Evolutionary conservation across 805 yeast genomes (phyloP), one percentile per base, ranked within the genome.

Genomic region (Metschnikowia hibisci): DNA sequence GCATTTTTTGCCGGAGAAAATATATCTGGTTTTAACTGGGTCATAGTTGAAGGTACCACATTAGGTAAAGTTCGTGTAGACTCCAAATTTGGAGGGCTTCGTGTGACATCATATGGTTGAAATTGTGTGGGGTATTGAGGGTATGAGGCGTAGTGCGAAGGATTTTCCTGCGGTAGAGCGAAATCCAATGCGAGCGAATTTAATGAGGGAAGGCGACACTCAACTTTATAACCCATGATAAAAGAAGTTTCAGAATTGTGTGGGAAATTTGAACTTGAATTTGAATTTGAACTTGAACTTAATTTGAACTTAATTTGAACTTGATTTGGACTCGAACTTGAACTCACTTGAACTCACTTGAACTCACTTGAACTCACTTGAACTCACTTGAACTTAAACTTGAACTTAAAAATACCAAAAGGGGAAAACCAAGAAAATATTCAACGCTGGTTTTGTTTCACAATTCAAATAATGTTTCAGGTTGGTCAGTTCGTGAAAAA

Each of bases 111-210:
- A 35, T 27, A 13, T 3, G 14, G 13, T 4, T 3, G 32, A 22
- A 26, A 14, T n/a, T 26, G 39, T n/a, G 31, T n/a, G 9, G 32
- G 16, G 23, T 20, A 20, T 8, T 20, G 23, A 20, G 23, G 23
- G 25, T 27, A 35, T 2, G 39, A 27, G 32, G 31, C 16, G 36
- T 25, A 20, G 43, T 18, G 23, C 31, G 11, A 23, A 20, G 18
- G 34, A 27, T 20, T 39, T 12, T 44, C 45, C 20, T 29, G 45
- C 43, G 51, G 58, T 27, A 51, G 48, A 7, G 65, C 65, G 45
- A 65, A 52, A 34, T 67, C 69, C 57, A 67, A 60, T 41, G 56
- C 54, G 34, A 66, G 63, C 34, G 65, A 56, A 42, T 58, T 64
- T 39, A 67, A 65, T 16, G 69, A 58, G 16, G 73, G 73, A 23